Conservation (phyloP, 2,329 filamentous ascomycete genomes). For the Emergomyces orientalis region DNA sequence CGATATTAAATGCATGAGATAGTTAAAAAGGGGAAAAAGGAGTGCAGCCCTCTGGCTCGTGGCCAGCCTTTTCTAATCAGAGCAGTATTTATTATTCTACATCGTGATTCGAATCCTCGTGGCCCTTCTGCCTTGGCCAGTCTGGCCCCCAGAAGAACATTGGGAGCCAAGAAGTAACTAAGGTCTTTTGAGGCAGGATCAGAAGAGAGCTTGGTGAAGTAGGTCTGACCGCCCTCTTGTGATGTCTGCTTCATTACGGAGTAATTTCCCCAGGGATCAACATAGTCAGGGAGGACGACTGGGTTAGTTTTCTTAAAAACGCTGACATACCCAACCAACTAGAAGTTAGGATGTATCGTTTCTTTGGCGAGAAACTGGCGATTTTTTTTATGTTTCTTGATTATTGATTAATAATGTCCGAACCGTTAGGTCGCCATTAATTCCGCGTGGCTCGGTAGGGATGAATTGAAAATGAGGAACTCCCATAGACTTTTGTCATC, state of each 20-base stretch:
- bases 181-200: background rate
- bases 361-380: background rate
- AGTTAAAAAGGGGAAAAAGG: background rate
- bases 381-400: background rate
- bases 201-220: background rate
- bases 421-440: background rate
- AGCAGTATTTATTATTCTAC: too few species aligned
- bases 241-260: too few species aligned
- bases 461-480: background rate
- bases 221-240: background rate
- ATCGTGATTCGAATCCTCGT: background rate
- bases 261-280: too few species aligned
- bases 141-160: background rate
- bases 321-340: too few species aligned
- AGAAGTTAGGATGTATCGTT: too few species aligned
- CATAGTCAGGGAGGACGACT: too few species aligned
- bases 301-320: too few species aligned
- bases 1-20: background rate
- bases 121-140: background rate
- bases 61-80: background rate
- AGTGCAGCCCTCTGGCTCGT: background rate
- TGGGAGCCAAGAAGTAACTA: background rate
- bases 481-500: background rate
- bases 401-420: background rate
- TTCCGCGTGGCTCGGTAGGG: background rate